phyloP scores from a whole-genome alignment of 2,329 filamentous ascomycete genomes.

The Sporothrix dimorphospora region DNA sequence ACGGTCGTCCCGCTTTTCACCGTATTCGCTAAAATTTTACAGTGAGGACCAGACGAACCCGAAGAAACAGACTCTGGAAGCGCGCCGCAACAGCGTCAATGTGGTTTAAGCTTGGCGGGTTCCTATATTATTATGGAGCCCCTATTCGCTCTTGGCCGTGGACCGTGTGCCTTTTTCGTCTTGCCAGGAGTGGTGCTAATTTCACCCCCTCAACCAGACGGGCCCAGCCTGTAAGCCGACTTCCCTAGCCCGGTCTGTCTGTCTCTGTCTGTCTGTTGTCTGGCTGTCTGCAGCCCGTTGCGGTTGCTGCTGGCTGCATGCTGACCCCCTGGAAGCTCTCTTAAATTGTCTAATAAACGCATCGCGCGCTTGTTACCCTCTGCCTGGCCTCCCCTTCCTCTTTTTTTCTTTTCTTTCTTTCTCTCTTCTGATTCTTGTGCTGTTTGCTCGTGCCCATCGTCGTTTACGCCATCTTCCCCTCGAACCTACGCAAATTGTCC shows the following conservation, averaged over 20 bases:
- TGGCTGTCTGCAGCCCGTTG: slow-evolving; percentile 10
- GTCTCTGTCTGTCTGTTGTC: not conserved
- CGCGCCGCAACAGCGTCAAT: slow-evolving; percentile 11
- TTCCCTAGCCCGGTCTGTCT: not conserved
- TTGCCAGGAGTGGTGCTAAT: not conserved
- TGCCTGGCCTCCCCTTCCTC: not conserved
- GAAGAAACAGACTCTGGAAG: not conserved
- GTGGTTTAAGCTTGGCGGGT: slow-evolving; percentile 22
- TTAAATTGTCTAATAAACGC: slow-evolving; percentile 22
- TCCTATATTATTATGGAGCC: slow-evolving; percentile 10
- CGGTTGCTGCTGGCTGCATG: not conserved
- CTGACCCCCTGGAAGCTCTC: slow-evolving; percentile 14
- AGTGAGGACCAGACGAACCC: not conserved
- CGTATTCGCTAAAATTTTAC: not conserved
- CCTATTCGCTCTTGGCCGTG: not conserved
- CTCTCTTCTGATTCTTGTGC: not conserved
- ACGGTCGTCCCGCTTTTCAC: not conserved
- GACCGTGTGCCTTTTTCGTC: not conserved
- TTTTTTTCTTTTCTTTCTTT: not conserved
- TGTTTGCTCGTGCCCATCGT: not conserved
- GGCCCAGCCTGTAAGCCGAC: slow-evolving; percentile 23
- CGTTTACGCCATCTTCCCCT: not conserved
- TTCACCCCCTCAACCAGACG: slow-evolving; percentile 12
- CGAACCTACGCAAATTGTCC: not conserved
- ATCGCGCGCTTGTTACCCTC: slow-evolving; percentile 14